Evolutionary conservation across 305 asterid genomes (phyloP), one percentile per base, ranked within the genome.

Genomic region (Ruellia speciosa): DNA sequence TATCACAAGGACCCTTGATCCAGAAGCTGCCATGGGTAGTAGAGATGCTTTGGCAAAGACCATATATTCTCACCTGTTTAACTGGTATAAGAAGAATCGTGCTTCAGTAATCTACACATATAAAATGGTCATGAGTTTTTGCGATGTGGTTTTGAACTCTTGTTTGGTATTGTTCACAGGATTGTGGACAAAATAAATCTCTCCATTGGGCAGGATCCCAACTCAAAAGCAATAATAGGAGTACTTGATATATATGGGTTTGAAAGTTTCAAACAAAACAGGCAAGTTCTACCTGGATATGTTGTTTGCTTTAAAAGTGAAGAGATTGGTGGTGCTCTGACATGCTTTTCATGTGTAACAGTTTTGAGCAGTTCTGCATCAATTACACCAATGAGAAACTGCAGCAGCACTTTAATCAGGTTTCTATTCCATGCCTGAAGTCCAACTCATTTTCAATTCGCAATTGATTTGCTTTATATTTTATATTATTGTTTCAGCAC

Each of bases 391-490:
- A 94, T 76, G 99, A 94, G 78, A 94, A 94, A 69, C 82, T 94
- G 73, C 99, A 94, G 81, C 99, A 94, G 72, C 99, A 94, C 81
- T 94, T 94, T 72, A 94, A 94, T 77, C 97, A 94, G 97, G 99
- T 93, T 46, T 61, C 41, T 68, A 12, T 43, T 43, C 58, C 39
- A 49, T 53, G 49, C 49, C 12, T 43, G 54, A 31, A 55, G 62
- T 55, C 35, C 31, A 24, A 24, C 51, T 58, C 62, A 48, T 57
- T 49, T 54, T 57, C 49, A 45, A 35, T 53, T 14, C 14, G 52
- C 52, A 58, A 47, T 35, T 52, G 58, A 63, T 59, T 56, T 66
- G 57, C 64, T 78, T 59, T 54, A 74, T 39, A 53, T 69, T 68
- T 54, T 65, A 14, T 52, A 70, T 74, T 56, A 49, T 68, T 50